These are phyloP conservation scores for Trametes villosa DNA, from an alignment of 768 basidiomycete species.

Conservation along the genomic window DNA sequence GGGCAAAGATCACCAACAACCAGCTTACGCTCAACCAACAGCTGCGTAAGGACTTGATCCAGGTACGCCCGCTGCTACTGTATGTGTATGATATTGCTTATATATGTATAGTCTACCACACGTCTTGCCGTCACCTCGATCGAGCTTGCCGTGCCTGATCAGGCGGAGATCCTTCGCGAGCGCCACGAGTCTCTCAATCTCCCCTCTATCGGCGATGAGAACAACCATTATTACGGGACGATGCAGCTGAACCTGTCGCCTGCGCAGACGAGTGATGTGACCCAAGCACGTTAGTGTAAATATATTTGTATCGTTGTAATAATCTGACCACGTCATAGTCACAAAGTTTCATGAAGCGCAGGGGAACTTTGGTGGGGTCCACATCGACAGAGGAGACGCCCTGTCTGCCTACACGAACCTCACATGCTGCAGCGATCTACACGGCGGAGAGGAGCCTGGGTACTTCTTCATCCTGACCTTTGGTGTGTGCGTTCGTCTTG, in stretches of 20 bases:
- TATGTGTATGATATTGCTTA: not conserved
- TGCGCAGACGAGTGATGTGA: not conserved
- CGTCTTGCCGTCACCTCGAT: not conserved
- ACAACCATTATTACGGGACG: not conserved
- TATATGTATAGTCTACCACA: not conserved
- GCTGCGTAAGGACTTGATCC: not conserved
- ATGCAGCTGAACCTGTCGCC: no score
- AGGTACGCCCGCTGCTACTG: no score
- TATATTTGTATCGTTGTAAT: not conserved
- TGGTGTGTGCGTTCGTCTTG: not conserved
- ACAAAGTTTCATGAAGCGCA: not conserved
- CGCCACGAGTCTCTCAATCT: not conserved
- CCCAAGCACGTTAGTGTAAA: not conserved
- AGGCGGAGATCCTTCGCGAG: not conserved
- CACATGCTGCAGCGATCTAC: not conserved
- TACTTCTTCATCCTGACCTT: not conserved
- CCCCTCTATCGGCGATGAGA: not conserved
- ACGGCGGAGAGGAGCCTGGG: not conserved
- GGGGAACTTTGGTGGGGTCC: not conserved
- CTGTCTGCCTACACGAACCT: not conserved
- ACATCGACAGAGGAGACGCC: not conserved
- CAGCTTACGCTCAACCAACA: not conserved
- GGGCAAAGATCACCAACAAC: not conserved
- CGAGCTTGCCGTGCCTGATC: not conserved
- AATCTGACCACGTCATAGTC: not conserved